A percentile compares a stretch with the other conserved stretches of the same genome.
phyloP scores from a whole-genome alignment of 2,329 filamentous ascomycete genomes.

The Stemphylium vesicarium region DNA sequence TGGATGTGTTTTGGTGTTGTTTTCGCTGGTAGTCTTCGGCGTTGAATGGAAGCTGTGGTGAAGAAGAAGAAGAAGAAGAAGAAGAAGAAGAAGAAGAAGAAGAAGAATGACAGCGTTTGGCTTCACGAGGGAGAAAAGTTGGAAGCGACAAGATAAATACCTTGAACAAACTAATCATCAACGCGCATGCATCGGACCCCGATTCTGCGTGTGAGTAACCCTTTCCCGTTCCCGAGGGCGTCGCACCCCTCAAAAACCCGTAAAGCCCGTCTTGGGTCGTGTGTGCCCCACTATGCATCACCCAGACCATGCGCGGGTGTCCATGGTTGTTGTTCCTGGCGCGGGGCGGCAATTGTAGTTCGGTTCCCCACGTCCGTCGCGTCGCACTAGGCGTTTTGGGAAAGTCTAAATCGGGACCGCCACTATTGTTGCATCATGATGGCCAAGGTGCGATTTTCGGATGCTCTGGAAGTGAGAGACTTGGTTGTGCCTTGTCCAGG shows the following conservation, averaged over 20 bases:
- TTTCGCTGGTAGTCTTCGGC: not conserved
- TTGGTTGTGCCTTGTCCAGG: no score
- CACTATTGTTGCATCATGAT: no score
- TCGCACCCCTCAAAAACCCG: not conserved
- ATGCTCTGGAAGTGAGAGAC: no score
- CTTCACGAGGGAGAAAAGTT: no score
- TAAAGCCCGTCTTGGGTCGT: slow-evolving; percentile 1
- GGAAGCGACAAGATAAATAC: no score
- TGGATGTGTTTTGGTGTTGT: not conserved
- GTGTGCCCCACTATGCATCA: slow-evolving; percentile 2
- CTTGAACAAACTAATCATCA: not conserved
- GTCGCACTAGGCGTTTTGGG: not conserved
- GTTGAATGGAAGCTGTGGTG: not conserved
- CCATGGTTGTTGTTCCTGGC: slow-evolving; percentile 8
- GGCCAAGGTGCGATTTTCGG: no score
- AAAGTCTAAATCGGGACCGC: no score
- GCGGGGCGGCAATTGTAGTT: slow-evolving; percentile 4
- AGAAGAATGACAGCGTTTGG: not conserved
- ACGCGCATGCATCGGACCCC: not conserved
- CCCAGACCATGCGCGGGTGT: not conserved
- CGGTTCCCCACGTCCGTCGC: slow-evolving; percentile 26
- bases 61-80: not conserved
- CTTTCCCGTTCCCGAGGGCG: slow-evolving; percentile 7
- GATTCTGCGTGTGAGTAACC: no score
- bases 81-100: not conserved